phyloP scores from a whole-genome alignment of 139 green algal genomes.

The Prasinococcaceae sp. region DNA sequence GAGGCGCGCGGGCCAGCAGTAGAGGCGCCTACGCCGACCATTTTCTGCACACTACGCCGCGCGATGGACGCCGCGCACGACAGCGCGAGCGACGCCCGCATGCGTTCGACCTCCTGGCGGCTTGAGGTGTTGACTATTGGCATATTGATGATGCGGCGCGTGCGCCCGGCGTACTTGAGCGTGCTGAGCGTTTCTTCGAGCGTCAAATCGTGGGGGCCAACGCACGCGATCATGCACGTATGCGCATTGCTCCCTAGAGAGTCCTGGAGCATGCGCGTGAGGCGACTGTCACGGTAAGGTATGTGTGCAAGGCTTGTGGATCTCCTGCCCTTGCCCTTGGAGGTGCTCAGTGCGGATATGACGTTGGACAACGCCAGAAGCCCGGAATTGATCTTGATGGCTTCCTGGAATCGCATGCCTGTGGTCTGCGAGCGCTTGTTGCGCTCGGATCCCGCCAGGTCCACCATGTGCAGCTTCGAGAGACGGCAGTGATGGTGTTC shows the following conservation, averaged over 20 bases:
- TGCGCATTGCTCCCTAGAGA: constrained; percentile 30
- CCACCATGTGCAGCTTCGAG: constrained; percentile 86
- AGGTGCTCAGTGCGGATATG: constrained; percentile 39
- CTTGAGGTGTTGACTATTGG: constrained; percentile 63
- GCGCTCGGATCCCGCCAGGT: constrained; percentile 69
- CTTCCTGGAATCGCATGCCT: constrained; percentile 37
- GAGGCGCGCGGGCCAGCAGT: no score
- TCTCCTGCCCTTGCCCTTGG: background rate
- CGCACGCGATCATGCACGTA: constrained; percentile 39
- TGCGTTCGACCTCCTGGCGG: background rate
- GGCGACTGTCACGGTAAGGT: constrained; percentile 82
- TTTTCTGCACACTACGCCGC: no score
- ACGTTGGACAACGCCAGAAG: constrained; percentile 87
- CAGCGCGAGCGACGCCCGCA: background rate
- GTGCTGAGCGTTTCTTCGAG: constrained; percentile 38
- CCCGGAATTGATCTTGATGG: constrained; percentile 79
- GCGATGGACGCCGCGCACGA: no score
- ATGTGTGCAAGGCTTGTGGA: constrained; percentile 30
- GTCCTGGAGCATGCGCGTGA: constrained; percentile 76
- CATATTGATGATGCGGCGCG: constrained; percentile 76
- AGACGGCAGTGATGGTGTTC: constrained; percentile 10
- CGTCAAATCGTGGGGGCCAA: constrained; percentile 23
- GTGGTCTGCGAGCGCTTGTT: constrained; percentile 76
- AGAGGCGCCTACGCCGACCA: no score
- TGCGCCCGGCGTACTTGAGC: constrained; percentile 30